phyloP scores from a whole-genome alignment of 139 green algal genomes.

The Chlorella sp. region DNA sequence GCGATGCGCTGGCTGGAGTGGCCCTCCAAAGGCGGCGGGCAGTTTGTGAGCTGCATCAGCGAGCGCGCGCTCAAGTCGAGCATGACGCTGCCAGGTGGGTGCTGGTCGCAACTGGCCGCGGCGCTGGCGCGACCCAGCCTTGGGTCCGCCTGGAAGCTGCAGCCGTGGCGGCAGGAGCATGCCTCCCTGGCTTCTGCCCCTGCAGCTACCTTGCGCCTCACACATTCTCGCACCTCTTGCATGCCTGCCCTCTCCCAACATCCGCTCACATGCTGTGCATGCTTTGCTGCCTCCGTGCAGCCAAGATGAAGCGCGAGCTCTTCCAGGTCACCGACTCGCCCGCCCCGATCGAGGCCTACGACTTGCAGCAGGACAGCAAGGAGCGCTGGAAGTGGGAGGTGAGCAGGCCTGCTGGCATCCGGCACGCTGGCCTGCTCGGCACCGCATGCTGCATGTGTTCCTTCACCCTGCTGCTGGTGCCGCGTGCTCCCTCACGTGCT shows the following conservation, averaged over 20 bases:
- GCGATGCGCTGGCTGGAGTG: constrained; percentile 30
- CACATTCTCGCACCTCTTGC: no score
- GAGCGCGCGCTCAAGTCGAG: not conserved
- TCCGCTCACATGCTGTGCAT: not conserved
- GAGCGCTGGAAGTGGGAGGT: constrained; percentile 24
- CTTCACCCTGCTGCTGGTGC: not conserved
- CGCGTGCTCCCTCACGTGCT: no score
- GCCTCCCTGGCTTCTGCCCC: no score
- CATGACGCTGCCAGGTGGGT: constrained; percentile 30
- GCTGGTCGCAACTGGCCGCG: no score
- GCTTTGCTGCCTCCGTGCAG: not conserved
- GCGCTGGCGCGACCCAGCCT: no score
- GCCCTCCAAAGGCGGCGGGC: not conserved
- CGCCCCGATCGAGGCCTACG: not conserved
- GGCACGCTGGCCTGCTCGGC: not conserved
- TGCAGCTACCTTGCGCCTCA: no score
- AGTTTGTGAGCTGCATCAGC: constrained; percentile 6
- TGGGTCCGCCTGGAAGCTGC: no score
- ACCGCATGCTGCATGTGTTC: not conserved
- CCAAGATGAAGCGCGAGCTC: constrained; percentile 21
- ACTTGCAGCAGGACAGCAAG: constrained; percentile 6
- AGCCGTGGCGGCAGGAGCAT: no score
- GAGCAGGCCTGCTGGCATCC: not conserved
- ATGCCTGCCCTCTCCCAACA: no score
- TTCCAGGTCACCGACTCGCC: constrained; percentile 1